These are phyloP conservation scores for Rubus parviflorus DNA, from an alignment of 306 rosid genomes.

Conservation along the genomic window DNA sequence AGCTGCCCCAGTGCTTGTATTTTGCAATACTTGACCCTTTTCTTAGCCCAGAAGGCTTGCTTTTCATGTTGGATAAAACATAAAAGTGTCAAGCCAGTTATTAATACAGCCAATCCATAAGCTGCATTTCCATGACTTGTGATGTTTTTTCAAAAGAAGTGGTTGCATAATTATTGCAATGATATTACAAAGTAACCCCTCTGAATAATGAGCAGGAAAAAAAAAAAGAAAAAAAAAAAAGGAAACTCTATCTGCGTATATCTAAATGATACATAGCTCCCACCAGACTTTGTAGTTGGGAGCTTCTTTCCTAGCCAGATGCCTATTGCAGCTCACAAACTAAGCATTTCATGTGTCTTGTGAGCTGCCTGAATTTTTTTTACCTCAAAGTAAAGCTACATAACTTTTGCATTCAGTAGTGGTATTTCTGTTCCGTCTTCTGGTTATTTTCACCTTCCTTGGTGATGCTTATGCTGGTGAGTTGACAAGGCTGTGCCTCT, in stretches of 20 bases:
- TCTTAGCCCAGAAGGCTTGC: neutral
- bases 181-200: neutral
- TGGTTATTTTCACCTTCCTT: conserved; percentile 33
- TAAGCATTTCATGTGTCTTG: neutral
- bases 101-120: neutral
- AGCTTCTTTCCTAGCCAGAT: neutral
- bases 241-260: conserved; percentile 1
- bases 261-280: neutral
- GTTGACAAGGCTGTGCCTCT: conserved; percentile 61
- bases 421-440: neutral
- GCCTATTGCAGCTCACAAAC: neutral
- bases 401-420: neutral
- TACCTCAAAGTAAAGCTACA: neutral
- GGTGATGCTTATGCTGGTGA: conserved; percentile 36
- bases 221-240: neutral
- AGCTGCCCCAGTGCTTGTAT: too few species aligned
- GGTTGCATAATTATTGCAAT: neutral
- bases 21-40: too few species aligned
- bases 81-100: neutral
- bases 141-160: neutral
- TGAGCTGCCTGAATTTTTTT: neutral
- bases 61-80: neutral
- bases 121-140: neutral
- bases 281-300: neutral
- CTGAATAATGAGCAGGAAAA: neutral